Percentiles rank a stretch among this genome's conserved stretches.
These are phyloP conservation scores for Vicia faba DNA, from an alignment of 306 rosid genomes.

Conservation along the genomic window DNA sequence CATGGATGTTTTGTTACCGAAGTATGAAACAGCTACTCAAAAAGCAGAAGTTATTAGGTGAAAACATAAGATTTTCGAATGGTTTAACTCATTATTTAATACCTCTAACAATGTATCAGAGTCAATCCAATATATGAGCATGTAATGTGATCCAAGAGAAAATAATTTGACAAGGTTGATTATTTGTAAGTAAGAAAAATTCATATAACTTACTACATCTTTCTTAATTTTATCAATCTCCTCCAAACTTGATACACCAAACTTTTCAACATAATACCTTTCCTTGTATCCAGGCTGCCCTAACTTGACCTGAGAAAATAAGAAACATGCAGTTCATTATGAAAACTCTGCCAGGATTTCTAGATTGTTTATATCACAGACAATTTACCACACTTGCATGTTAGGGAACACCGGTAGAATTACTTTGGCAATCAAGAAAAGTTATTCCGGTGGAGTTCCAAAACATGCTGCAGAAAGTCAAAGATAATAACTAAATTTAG, in stretches of 20 bases:
- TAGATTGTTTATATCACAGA: slow-evolving; percentile 3
- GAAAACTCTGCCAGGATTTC: slow-evolving; percentile 13
- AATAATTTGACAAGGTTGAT: not conserved
- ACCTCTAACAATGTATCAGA: slow-evolving; percentile 20
- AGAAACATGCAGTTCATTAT: slow-evolving; percentile 12
- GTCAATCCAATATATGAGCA: slow-evolving; percentile 6
- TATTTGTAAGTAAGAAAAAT: slow-evolving; percentile 2
- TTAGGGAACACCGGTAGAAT: slow-evolving; percentile 31
- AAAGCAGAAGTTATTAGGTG: slow-evolving; percentile 6
- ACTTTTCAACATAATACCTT: slow-evolving; percentile 89
- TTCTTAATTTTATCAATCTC: slow-evolving; percentile 67
- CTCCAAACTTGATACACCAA: slow-evolving; percentile 56
- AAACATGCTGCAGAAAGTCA: slow-evolving; percentile 2
- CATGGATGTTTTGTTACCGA: not conserved
- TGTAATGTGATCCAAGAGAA: slow-evolving; percentile 7
- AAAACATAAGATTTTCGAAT: not conserved
- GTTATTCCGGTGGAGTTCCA: slow-evolving; percentile 10
- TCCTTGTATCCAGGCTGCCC: slow-evolving; percentile 97
- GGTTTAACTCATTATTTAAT: not conserved
- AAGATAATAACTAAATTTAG: slow-evolving; percentile 18
- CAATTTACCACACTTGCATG: slow-evolving; percentile 10
- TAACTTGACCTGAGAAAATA: slow-evolving; percentile 71
- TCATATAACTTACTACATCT: slow-evolving; percentile 52
- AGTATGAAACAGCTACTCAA: not conserved
- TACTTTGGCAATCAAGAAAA: slow-evolving; percentile 10